phyloP scores from a whole-genome alignment of 2,329 filamentous ascomycete genomes.

The Harringtonia lauricola region DNA sequence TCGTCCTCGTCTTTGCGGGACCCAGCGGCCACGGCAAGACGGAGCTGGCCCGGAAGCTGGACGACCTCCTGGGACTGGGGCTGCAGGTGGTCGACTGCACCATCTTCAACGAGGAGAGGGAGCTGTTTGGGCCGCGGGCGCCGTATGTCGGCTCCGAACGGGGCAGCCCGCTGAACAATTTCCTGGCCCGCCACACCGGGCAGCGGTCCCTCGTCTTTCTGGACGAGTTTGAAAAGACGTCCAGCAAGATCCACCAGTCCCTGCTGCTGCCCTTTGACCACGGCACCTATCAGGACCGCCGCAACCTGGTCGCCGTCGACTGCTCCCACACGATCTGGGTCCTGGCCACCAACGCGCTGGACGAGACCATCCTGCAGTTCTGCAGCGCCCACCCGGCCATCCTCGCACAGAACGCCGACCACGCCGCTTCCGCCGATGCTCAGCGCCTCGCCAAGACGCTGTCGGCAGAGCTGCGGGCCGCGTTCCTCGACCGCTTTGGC shows the following conservation, averaged over 20 bases:
- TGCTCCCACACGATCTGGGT: constrained; percentile 8
- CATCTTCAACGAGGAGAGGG: constrained; percentile 4
- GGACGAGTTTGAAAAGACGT: constrained; percentile 9
- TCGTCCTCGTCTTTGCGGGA: constrained; percentile 7
- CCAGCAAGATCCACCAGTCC: constrained; percentile 2
- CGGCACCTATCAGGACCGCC: constrained; percentile 8
- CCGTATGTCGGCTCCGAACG: constrained; percentile 5
- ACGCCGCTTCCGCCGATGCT: background rate
- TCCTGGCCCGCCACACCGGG: constrained; percentile 1
- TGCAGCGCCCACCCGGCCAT: constrained; percentile 4
- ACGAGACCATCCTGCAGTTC: constrained; percentile 5
- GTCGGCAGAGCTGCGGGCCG: background rate
- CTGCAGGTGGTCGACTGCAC: constrained; percentile 9
- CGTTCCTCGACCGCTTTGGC: constrained; percentile 5
- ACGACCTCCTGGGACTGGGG: constrained; percentile 1
- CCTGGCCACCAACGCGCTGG: constrained; percentile 8
- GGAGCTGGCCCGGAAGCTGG: constrained; percentile 6
- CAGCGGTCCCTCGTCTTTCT: constrained; percentile 5
- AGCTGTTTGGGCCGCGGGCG: constrained; percentile 6
- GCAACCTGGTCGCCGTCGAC: background rate
- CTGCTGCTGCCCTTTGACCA: constrained; percentile 7
- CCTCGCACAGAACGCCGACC: background rate
- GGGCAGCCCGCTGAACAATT: constrained; percentile 8
- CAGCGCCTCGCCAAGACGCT: background rate
- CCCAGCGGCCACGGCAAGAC: constrained; percentile 10